phyloP scores from a whole-genome alignment of 2,329 filamentous ascomycete genomes.

The Aspergillus oerlinghausenensis region DNA sequence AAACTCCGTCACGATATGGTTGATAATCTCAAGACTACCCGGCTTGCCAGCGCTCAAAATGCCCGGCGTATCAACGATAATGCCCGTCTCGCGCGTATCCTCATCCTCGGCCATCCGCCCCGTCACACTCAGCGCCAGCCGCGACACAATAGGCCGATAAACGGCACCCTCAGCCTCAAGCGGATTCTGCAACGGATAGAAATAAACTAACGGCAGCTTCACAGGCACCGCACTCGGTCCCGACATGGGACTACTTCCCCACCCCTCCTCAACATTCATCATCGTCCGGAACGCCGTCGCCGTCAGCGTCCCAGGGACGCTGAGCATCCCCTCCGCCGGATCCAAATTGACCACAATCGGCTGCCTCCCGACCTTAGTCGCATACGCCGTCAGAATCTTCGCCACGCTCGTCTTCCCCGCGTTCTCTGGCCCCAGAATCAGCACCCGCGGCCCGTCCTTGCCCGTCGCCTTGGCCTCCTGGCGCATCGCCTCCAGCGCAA shows the following conservation, averaged over 20 bases:
- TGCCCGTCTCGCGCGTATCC: slow-evolving; percentile 65
- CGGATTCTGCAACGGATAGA: slow-evolving; percentile 70
- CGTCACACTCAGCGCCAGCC: slow-evolving; percentile 73
- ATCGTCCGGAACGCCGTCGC: slow-evolving; percentile 83
- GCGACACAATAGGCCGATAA: slow-evolving; percentile 69
- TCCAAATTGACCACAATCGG: slow-evolving; percentile 83
- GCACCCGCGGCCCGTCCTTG: slow-evolving; percentile 68
- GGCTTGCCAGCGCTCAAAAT: slow-evolving; percentile 60
- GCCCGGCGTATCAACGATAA: slow-evolving; percentile 81
- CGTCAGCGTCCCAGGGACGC: slow-evolving; percentile 74
- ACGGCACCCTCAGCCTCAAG: slow-evolving; percentile 64
- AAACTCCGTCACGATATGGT: slow-evolving; percentile 70
- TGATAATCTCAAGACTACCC: slow-evolving; percentile 68
- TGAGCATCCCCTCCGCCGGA: slow-evolving; percentile 72
- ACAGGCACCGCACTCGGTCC: slow-evolving; percentile 84
- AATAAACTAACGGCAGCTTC: slow-evolving; percentile 87
- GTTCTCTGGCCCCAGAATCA: slow-evolving; percentile 73
- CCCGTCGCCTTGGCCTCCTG: slow-evolving; percentile 51
- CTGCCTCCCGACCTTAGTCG: slow-evolving; percentile 67
- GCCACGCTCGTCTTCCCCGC: slow-evolving; percentile 79
- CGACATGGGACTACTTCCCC: slow-evolving; percentile 85
- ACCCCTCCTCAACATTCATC: slow-evolving; percentile 82
- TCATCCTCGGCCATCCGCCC: slow-evolving; percentile 72
- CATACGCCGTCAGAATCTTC: slow-evolving; percentile 74
- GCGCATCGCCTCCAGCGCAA: slow-evolving; percentile 72